Percentiles rank a stretch among this genome's conserved stretches.
Conservation (phyloP, 2,329 filamentous ascomycete species). For the Epichloe elymi region DNA sequence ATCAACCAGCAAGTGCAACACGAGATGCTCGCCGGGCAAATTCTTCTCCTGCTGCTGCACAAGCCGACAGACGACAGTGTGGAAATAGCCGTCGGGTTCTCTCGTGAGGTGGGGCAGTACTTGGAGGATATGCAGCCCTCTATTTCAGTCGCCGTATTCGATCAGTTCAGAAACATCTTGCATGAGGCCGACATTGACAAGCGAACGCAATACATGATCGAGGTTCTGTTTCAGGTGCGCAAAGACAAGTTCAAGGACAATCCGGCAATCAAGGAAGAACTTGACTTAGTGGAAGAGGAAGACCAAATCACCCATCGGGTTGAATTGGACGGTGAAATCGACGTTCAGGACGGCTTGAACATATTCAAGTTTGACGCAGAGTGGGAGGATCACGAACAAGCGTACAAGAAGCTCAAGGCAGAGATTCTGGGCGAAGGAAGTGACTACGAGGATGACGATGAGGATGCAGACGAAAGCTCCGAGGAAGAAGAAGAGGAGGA, state of each 20-base stretch:
- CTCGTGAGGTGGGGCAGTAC: slow-evolving; percentile 84
- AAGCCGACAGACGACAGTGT: slow-evolving; percentile 96
- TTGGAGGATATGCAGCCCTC: slow-evolving; percentile 88
- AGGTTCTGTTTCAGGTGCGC: slow-evolving; percentile 90
- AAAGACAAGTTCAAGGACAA: slow-evolving; percentile 97
- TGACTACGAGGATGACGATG: slow-evolving; percentile 61
- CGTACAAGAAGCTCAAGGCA: slow-evolving; percentile 80
- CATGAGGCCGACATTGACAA: slow-evolving; percentile 97
- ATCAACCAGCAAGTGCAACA: slow-evolving; percentile 94
- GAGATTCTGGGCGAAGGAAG: slow-evolving; percentile 93
- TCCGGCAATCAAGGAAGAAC: slow-evolving; percentile 75
- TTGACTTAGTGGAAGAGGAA: slow-evolving; percentile 93
- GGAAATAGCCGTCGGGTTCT: slow-evolving; percentile 90
- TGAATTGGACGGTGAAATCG: slow-evolving; percentile 70
- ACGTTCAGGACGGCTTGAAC: slow-evolving; percentile 78
- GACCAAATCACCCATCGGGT: slow-evolving; percentile 91
- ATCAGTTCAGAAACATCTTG: slow-evolving; percentile 88
- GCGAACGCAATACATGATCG: slow-evolving; percentile 98
- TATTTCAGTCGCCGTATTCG: slow-evolving; percentile 82
- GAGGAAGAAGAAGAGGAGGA: slow-evolving; percentile 63
- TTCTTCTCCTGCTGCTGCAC: slow-evolving; percentile 78
- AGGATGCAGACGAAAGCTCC: slow-evolving; percentile 48
- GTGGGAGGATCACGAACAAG: slow-evolving; percentile 81
- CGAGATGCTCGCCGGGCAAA: slow-evolving; percentile 86
- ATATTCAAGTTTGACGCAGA: slow-evolving; percentile 90